A percentile compares a stretch with the other conserved stretches of the same genome.
These are phyloP conservation scores for Hemisphaericaspora subhashii DNA, from an alignment of 1,139 yeast species.

Conservation along the genomic window DNA sequence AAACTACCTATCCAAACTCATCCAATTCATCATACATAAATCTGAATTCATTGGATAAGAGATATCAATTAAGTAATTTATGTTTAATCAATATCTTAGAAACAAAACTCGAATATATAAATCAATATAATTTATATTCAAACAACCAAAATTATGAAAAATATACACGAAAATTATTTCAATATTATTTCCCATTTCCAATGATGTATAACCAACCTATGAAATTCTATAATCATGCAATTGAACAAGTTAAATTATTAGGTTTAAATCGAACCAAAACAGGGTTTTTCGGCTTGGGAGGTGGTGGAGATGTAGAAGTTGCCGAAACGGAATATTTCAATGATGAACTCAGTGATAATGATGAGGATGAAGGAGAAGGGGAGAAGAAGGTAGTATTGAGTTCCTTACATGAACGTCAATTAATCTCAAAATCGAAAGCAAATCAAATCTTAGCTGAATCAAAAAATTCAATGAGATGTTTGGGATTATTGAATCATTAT, in stretches of 20 bases:
- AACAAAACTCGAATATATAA: conserved; percentile 45
- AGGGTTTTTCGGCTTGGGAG: conserved; percentile 29
- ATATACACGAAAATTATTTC: conserved; percentile 62
- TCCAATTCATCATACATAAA: neutral
- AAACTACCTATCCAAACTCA: conserved; percentile 19
- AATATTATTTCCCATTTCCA: conserved; percentile 69
- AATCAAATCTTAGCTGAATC: conserved; percentile 48
- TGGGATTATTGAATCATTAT: conserved; percentile 39
- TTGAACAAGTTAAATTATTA: conserved; percentile 37
- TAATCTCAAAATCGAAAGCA: conserved; percentile 44
- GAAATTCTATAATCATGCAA: conserved; percentile 50
- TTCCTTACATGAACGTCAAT: conserved; percentile 49
- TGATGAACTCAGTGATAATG: conserved; percentile 20
- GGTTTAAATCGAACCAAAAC: conserved; percentile 38
- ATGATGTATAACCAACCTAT: conserved; percentile 82
- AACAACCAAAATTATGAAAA: conserved; percentile 63
- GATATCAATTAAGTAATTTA: conserved; percentile 22
- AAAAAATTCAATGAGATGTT: conserved; percentile 51
- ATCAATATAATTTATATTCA: conserved; percentile 63
- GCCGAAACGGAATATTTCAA: conserved; percentile 32
- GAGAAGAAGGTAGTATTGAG: conserved; percentile 46
- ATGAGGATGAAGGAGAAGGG: conserved; percentile 17
- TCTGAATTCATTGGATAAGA: conserved; percentile 2
- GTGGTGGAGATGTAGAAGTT: conserved; percentile 13
- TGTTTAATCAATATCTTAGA: conserved; percentile 32